Percentiles rank a stretch among this genome's conserved stretches.
Evolutionary conservation across 345 rosid genomes (phyloP).

Genomic region (Nephelium lappaceum): DNA sequence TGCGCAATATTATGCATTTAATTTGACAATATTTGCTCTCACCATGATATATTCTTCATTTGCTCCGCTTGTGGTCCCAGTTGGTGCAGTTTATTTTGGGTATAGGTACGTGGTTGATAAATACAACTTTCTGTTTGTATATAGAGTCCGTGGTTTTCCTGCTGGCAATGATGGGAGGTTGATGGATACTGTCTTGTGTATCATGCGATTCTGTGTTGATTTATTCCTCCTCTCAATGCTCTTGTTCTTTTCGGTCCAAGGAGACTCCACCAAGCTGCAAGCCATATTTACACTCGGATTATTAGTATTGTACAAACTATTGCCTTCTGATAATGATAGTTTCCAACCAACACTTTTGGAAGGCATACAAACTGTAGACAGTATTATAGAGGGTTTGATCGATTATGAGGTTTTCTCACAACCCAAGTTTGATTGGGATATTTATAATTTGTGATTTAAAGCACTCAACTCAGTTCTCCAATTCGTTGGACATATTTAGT

Average conservation of each 20-base stretch:
- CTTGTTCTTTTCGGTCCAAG: constrained; percentile 83
- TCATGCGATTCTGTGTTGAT: constrained; percentile 89
- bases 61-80: constrained; percentile 92
- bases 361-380: constrained; percentile 73
- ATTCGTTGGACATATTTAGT: constrained; percentile 22
- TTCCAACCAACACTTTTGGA: constrained; percentile 73
- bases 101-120: constrained; percentile 94
- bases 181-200: constrained; percentile 86
- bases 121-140: constrained; percentile 91
- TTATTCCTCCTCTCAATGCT: constrained; percentile 87
- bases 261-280: constrained; percentile 94
- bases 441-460: constrained; percentile 40
- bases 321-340: constrained; percentile 73
- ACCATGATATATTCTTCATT: constrained; percentile 93
- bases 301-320: constrained; percentile 76
- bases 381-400: constrained; percentile 74
- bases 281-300: constrained; percentile 92
- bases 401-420: constrained; percentile 90
- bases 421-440: constrained; percentile 97
- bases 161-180: constrained; percentile 97
- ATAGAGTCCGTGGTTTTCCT: constrained; percentile 94
- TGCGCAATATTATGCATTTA: constrained; percentile 95
- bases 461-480: constrained; percentile 21
- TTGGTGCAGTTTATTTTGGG: constrained; percentile 91
- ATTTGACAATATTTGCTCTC: constrained; percentile 88